phyloP scores from a whole-genome alignment of 805 yeast genomes.

The Kodamaea kaohsiungensis region DNA sequence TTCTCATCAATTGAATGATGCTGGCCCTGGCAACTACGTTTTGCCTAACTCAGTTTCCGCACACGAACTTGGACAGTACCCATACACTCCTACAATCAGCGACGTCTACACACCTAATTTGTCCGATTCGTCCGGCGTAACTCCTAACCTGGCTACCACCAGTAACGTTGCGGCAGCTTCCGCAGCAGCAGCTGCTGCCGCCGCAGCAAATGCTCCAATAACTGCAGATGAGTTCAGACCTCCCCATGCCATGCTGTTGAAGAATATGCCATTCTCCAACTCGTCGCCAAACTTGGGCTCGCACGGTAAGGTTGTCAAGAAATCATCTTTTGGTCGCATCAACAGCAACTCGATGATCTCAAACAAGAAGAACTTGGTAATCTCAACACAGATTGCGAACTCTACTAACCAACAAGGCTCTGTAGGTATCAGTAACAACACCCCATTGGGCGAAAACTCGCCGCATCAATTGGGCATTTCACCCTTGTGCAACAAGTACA shows the following conservation, averaged over 20 bases:
- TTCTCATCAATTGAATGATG: not conserved
- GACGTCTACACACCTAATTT: constrained; percentile 19
- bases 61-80: constrained; percentile 14
- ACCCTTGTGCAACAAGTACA: constrained; percentile 23
- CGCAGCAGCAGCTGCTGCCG: not conserved
- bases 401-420: constrained; percentile 6
- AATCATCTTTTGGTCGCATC: constrained; percentile 19
- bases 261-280: constrained; percentile 7
- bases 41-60: constrained; percentile 11
- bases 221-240: constrained; percentile 9
- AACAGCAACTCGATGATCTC: constrained; percentile 12
- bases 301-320: constrained; percentile 18
- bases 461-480: constrained; percentile 18
- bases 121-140: constrained; percentile 18
- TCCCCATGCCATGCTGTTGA: constrained; percentile 10
- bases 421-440: not conserved
- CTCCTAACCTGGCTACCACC: constrained; percentile 12
- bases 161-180: not conserved
- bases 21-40: not conserved
- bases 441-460: constrained; percentile 5
- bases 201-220: constrained; percentile 5
- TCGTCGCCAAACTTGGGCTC: constrained; percentile 9
- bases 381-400: constrained; percentile 11
- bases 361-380: constrained; percentile 19
- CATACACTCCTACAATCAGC: constrained; percentile 17